These are phyloP conservation scores for Serpula lacrymans DNA, from an alignment of 768 basidiomycete genomes.

Conservation along the genomic window DNA sequence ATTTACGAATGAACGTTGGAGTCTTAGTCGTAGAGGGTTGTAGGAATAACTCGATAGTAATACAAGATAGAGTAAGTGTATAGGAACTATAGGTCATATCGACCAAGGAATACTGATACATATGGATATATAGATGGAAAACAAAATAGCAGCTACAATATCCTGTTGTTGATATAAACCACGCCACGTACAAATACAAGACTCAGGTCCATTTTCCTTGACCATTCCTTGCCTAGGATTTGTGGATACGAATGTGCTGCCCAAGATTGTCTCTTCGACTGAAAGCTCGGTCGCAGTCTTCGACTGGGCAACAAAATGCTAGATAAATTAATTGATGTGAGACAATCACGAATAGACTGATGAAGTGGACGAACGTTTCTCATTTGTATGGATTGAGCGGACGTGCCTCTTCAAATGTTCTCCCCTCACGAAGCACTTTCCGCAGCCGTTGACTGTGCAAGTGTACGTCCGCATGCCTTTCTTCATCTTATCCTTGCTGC, in stretches of 20 bases:
- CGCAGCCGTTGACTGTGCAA: slow-evolving; percentile 69
- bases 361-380: slow-evolving; percentile 62
- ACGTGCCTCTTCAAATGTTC: slow-evolving; percentile 85
- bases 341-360: not conserved
- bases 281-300: slow-evolving; percentile 67
- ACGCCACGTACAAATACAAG: too few relatives aligned
- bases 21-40: too few relatives aligned
- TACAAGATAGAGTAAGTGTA: too few relatives aligned
- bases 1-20: too few relatives aligned
- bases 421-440: slow-evolving; percentile 73
- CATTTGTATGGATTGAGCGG: slow-evolving; percentile 75
- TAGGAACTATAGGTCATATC: too few relatives aligned
- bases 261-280: slow-evolving; percentile 74
- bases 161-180: too few relatives aligned
- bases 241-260: slow-evolving; percentile 69
- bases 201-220: too few relatives aligned
- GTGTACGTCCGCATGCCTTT: slow-evolving; percentile 47
- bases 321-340: slow-evolving; percentile 5
- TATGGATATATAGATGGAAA: too few relatives aligned
- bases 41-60: too few relatives aligned
- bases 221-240: too few relatives aligned
- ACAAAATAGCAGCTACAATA: too few relatives aligned
- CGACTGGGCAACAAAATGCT: slow-evolving; percentile 46
- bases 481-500: slow-evolving; percentile 29
- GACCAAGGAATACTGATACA: too few relatives aligned